These are phyloP conservation scores for Lactifluus echinatus DNA, from an alignment of 768 basidiomycete genomes.

Conservation along the genomic window DNA sequence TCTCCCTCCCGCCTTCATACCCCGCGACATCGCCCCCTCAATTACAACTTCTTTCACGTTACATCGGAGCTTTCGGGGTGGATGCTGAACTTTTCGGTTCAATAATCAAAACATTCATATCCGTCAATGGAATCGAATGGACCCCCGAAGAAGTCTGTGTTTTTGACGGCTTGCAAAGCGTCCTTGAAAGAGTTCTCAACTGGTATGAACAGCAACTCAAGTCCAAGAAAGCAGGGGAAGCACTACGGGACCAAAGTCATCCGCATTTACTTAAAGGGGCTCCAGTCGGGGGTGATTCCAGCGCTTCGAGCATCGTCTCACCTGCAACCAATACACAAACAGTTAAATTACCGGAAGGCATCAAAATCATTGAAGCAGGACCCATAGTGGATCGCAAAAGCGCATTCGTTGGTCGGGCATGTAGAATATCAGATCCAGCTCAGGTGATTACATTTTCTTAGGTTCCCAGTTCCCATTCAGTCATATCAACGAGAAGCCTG, in stretches of 20 bases:
- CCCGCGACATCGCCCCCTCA: slow-evolving; percentile 66
- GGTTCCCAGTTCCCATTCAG: too few relatives aligned
- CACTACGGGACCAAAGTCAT: slow-evolving; percentile 43
- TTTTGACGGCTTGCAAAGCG: slow-evolving; percentile 78
- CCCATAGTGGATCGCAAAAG: slow-evolving; percentile 84
- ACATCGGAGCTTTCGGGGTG: slow-evolving; percentile 72
- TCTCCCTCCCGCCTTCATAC: slow-evolving; percentile 44
- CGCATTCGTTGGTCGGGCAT: slow-evolving; percentile 79
- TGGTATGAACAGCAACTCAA: slow-evolving; percentile 70
- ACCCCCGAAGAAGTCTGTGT: slow-evolving; percentile 65
- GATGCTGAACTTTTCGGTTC: slow-evolving; percentile 68
- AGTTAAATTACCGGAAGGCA: slow-evolving; percentile 43
- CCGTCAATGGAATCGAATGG: slow-evolving; percentile 71
- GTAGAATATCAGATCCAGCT: slow-evolving; percentile 65
- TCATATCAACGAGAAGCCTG: background rate
- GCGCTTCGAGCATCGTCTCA: background rate
- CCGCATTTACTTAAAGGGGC: background rate
- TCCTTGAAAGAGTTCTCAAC: slow-evolving; percentile 51
- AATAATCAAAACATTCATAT: slow-evolving; percentile 74
- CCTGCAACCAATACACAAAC: background rate
- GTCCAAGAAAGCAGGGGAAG: slow-evolving; percentile 44
- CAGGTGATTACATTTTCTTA: slow-evolving; percentile 39
- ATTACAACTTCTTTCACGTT: slow-evolving; percentile 76
- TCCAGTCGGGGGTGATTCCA: background rate
- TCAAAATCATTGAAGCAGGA: slow-evolving; percentile 64